Conservation (phyloP, 768 basidiomycete genomes). For the Pulveroboletus sp. region DNA sequence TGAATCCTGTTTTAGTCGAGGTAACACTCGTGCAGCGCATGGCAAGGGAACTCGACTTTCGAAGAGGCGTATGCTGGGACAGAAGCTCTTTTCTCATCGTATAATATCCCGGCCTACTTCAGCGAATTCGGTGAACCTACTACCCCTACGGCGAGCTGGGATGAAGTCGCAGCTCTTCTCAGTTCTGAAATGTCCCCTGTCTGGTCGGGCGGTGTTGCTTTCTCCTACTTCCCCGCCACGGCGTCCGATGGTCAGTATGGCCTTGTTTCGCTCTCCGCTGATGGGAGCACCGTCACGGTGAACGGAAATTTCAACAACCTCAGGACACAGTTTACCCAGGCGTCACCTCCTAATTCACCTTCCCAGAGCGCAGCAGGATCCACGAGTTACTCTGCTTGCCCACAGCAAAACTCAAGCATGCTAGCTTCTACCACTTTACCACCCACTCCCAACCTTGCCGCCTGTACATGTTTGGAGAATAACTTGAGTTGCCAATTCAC, state of each 20-base stretch:
- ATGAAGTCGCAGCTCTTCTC: constrained; percentile 72
- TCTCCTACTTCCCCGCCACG: constrained; percentile 84
- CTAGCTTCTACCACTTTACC: constrained; percentile 69
- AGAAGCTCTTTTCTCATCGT: constrained; percentile 52
- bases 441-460: constrained; percentile 74
- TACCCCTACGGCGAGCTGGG: constrained; percentile 65
- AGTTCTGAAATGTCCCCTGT: constrained; percentile 66
- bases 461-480: constrained; percentile 72
- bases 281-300: constrained; percentile 62
- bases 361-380: constrained; percentile 49
- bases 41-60: constrained; percentile 72
- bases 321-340: constrained; percentile 52
- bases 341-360: constrained; percentile 63
- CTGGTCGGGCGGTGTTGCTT: constrained; percentile 88
- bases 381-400: constrained; percentile 56
- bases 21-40: constrained; percentile 49
- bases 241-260: constrained; percentile 76
- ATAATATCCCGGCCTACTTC: constrained; percentile 84
- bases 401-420: constrained; percentile 53
- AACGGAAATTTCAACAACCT: constrained; percentile 67
- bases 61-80: constrained; percentile 51
- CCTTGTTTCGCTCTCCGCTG: constrained; percentile 71
- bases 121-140: constrained; percentile 81
- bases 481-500: constrained; percentile 72
- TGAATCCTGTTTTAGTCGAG: neutral